Base-by-base conservation (phyloP, 768 basidiomycete species). In the Boletus patriciae region DNA sequence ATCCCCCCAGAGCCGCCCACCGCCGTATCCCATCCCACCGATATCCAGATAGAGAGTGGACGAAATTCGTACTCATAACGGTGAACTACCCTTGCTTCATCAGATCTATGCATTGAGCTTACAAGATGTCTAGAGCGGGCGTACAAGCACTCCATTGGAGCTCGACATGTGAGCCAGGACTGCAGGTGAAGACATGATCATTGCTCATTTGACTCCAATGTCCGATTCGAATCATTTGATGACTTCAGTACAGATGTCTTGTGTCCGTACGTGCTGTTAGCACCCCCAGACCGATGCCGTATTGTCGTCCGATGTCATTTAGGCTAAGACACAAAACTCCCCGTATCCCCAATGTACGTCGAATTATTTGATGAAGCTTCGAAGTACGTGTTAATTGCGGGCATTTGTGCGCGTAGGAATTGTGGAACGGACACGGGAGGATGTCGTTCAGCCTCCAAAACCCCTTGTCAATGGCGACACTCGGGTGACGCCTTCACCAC, bases 71-170 rank as follows among this genome's bases (percentile, higher is more conserved):
- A n/a, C n/a, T 99, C 45, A 92, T 99, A 46, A 99, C 97, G 60
- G 95, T 98, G 70, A 73, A 90, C 74, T 11, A 19, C 12, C 36
- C 45, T 51, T n/a, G 33, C 43, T 11, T 53, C 44, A 36, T 54
- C 49, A 29, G 54, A 31, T 49, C 31, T 42, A 55, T 36, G 21
- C 48, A 41, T 49, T 55, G 37, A 66, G 57, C 62, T 64, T 36
- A 61, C 50, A 44, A 41, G 54, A 47, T 1, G 57, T 50, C 41
- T 50, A 98, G 97, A 98, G 95, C 70, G 97, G 96, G 96, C 2
- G 97, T 57, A 99, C 96, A 18, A 98, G 94, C 2, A 96, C 98
- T 8, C 96, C 96, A 3, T 77, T 99, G 57, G 97, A 99, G 78
- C 90, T 94, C 79, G 98, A 98, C 69, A 94, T 98, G 97, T 98